Base-by-base conservation (phyloP, 1,284 basidiomycete genomes). In the Taiwanofungus camphoratus region DNA sequence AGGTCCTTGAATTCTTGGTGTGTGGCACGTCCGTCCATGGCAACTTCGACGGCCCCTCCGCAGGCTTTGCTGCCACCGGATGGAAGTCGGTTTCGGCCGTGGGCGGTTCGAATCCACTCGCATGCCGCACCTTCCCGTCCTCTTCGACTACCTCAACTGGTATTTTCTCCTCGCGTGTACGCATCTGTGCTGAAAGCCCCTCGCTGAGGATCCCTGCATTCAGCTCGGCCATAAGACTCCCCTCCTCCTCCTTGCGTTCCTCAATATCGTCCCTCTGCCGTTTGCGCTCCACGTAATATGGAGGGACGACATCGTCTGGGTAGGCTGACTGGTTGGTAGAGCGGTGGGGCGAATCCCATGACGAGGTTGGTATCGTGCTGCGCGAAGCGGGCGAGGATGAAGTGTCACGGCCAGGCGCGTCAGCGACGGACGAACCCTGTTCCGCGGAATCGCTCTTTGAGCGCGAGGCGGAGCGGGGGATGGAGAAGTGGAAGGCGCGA, bases 171-270 rank as follows among this genome's bases (percentile, higher is more conserved):
- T 57, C 55, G 4, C 49, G 45, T 5, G 52, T 51, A 20, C 50
- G 46, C 15, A 53, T 59, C 33, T 56, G 48, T 24, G 61, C 60
- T 3, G 55, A 52, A 39, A 63, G 51, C 36, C 52, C 61, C 22
- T 59, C 59, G 23, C 52, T 46, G 27, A 55, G 54, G 46, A 59
- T 58, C 15, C 59, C 57, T 11, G 54, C 58, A 39, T 50, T 54
- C 29, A 62, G 57, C 40, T 59, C 52, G 16, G 54, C 46, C 57
- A 65, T 62, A 20, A 66, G 54, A 9, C 49, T 47, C 26, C 57
- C 59, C 41, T 62, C 57, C 39, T 55, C 47, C 39, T 55, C 55
- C 51, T 62, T 59, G 21, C 57, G 50, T 40, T 58, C 51, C 5
- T 46, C 42, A 46, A 64, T 57, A 5, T 50, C 44, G 34, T 59